These are phyloP conservation scores for Hylodesmum podocarpum DNA, from an alignment of 306 rosid genomes.

Conservation along the genomic window DNA sequence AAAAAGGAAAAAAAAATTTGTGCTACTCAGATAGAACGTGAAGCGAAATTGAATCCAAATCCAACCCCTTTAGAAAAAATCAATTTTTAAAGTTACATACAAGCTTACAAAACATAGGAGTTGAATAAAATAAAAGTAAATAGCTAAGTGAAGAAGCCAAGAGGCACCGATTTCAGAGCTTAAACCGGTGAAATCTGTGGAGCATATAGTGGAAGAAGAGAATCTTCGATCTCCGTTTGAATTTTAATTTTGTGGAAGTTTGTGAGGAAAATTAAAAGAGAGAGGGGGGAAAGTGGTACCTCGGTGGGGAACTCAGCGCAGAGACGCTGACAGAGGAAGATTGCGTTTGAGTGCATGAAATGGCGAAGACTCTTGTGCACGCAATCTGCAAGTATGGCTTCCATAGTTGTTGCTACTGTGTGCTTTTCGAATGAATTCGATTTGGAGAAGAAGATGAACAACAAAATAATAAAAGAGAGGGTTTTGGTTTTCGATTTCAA, in stretches of 20 bases:
- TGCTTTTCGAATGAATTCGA: neutral
- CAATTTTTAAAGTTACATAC: too few species aligned
- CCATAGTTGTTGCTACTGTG: slow-evolving; percentile 57
- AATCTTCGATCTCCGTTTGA: neutral
- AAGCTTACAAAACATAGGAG: too few species aligned
- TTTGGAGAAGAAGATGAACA: neutral
- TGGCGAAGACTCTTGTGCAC: slow-evolving; percentile 83
- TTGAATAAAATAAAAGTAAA: slow-evolving; percentile 12
- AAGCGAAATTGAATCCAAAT: slow-evolving; percentile 15
- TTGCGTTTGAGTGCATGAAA: slow-evolving; percentile 80
- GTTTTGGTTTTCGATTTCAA: neutral
- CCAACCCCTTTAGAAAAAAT: neutral
- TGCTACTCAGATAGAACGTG: neutral
- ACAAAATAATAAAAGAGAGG: neutral
- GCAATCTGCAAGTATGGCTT: slow-evolving; percentile 69
- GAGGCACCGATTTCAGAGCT: slow-evolving; percentile 37
- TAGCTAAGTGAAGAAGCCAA: neutral
- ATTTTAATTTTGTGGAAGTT: neutral
- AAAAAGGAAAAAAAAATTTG: neutral
- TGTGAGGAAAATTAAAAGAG: neutral
- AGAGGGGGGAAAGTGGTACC: slow-evolving; percentile 22
- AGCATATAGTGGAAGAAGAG: neutral
- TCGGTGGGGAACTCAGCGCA: slow-evolving; percentile 78
- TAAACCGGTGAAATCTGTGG: neutral
- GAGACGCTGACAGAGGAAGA: slow-evolving; percentile 89